Evolutionary conservation across 768 basidiomycete genomes (phyloP), one percentile per base, ranked within the genome.

Genomic region (Tricholoma hemisulphureum): DNA sequence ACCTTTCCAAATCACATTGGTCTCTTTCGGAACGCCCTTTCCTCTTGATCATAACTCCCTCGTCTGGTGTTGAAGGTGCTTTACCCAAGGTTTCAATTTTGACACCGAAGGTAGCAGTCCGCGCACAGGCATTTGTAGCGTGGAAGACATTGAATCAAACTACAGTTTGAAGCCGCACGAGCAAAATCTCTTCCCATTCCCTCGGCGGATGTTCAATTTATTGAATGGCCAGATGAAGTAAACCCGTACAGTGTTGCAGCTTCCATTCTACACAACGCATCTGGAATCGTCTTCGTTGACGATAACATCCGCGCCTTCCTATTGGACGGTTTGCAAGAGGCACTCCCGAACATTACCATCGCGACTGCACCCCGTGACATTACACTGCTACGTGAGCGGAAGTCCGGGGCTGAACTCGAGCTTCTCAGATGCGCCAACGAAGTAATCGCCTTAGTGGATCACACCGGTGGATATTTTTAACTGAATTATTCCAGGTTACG

Each of bases 381-480:
- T 28, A 78, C 75, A n/a, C 73, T 76, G 37, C 67, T 94, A 21
- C 78, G 91, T 21, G 88, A 94, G 69, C 80, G 87, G 59, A 94
- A 95, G 69, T 90, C 87, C 11, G 61, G 66, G 8, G 76, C 85
- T 46, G 93, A 94, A 65, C 73, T 93, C 11, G 80, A 80, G 4
- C 77, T 94, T 51, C 68, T 96, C 65, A 83, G 78, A 62, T 94
- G 90, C 65, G 90, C 77, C 1, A 93, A 93, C 66, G 88, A 93
- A 80, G 91, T 93, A 39, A 32, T 66, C 61, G 50, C 13, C 28
- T 50, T 24, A 16, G 6, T 28, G 43, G 31, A 24, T 41, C 21
- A 29, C 24, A 9, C 21, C 6, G 29, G 16, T 39, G 20, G 50
- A 53, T 37, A 3, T 7, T 32, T 18, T 56, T n/a, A n/a, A 18